A percentile compares a stretch with the other conserved stretches of the same genome.
Conservation (phyloP, 768 basidiomycete genomes). For the Mycena vulgaris region DNA sequence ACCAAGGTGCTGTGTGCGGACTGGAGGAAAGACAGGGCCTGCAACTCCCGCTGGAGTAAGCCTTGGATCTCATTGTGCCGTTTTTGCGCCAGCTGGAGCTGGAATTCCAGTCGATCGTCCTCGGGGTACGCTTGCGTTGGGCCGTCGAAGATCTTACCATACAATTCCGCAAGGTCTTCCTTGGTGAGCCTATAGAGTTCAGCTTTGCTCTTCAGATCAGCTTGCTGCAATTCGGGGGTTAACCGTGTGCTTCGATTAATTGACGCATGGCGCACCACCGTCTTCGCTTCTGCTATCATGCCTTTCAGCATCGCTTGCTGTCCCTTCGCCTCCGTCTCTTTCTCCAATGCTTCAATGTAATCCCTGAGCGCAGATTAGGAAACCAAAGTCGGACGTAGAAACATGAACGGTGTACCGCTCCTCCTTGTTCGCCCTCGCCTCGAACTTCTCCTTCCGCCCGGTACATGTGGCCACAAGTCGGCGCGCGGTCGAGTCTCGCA, state of each 20-base stretch:
- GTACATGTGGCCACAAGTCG: conserved; percentile 57
- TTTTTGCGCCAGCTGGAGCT: conserved; percentile 50
- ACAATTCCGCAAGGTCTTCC: conserved; percentile 56
- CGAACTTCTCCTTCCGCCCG: conserved; percentile 59
- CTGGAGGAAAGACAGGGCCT: conserved; percentile 56
- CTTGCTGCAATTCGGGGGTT: conserved; percentile 43
- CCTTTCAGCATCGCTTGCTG: conserved; percentile 48
- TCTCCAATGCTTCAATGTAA: conserved; percentile 62
- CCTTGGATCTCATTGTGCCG: conserved; percentile 55
- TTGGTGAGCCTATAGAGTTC: conserved; percentile 49
- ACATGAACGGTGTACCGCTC: conserved; percentile 53
- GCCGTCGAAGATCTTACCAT: conserved; percentile 59
- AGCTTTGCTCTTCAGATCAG: conserved; percentile 52
- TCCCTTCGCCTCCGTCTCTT: conserved; percentile 57
- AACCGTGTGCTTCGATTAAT: not conserved
- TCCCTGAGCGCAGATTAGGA: conserved; percentile 50
- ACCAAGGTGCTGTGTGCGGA: conserved; percentile 55
- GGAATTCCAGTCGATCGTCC: conserved; percentile 60
- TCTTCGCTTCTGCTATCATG: conserved; percentile 53
- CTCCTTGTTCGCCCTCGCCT: conserved; percentile 60
- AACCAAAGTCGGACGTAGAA: not conserved
- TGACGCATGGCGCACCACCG: conserved; percentile 49
- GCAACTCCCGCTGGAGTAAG: conserved; percentile 56
- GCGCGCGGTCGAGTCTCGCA: conserved; percentile 57
- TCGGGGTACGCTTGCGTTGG: conserved; percentile 61